Base-by-base conservation (phyloP, 495 filamentous ascomycete species). In the Lophium mytilinum region DNA sequence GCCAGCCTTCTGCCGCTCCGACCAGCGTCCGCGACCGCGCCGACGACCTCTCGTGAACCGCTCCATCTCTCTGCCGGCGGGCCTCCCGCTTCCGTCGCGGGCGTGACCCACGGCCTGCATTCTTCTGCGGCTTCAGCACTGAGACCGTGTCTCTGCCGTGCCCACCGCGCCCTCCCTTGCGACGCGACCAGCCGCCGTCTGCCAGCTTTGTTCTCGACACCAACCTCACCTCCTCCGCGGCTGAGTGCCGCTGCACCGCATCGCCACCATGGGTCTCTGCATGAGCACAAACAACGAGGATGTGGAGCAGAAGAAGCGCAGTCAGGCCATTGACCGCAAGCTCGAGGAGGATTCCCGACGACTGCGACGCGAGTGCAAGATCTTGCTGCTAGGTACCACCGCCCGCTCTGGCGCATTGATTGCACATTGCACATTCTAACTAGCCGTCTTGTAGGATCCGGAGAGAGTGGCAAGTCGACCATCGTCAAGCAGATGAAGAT, bases 401-500 rank as follows among this genome's bases (percentile, higher is more conserved):
- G 36, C 30, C 18, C 41, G 48, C 47, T 48, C 18, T 48, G 18
- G 45, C 17, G 21, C 51, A 36, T 46, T 43, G 18, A 34, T 3
- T 30, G 37, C 43, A 42, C 3, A 21, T 39, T 30, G 14, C 24
- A 61, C n/a, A 47, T 35, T 37, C 62, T 56, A 57, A 62, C 56
- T 57, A 61, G 37, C 62, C 54, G 39, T 48, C 30, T 21, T 49
- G n/a, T 66, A 98, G 93, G 93, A 39, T 96, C 93, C 55, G 93
- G 93, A 56, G 93, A 98, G 78, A 96, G 91, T 73, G 93, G 93
- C 49, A 98, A 98, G 73, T 96, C 93, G 48, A 98, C 93, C 4
- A 96, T 97, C 61, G 93, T 98, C 60, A 97, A 97, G 72, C 93
- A 97, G 78, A 98, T 97, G 93, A 98, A 98, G 74, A 97, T 98